Evolutionary conservation across 371 early-diverging fungal species (phyloP), one percentile per base, ranked within the genome.

Genomic region (Rhizomucor miehei): DNA sequence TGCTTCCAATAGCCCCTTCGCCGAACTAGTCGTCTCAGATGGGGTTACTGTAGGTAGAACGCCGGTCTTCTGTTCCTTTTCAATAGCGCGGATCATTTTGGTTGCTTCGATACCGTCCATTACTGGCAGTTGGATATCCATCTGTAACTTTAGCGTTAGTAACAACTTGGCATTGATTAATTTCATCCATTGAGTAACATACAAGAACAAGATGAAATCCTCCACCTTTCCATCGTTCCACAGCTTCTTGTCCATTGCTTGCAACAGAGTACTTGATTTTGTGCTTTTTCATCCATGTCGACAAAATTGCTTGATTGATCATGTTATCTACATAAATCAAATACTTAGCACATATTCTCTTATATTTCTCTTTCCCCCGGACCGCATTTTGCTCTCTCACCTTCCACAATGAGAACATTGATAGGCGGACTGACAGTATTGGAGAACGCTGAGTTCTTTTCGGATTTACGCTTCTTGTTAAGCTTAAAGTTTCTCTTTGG

Each of bases 61-160:
- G 3, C 85, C 85, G 52, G 84, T 85, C 65, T 80, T 80, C 54
- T 81, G 71, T 29, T 73, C 69, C 52, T 77, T 79, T 64, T 90
- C 93, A 51, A 88, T 51, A 0, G 66, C 65, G 29, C 91, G 82
- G 46, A 90, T 92, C 65, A 71, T 77, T 16, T 85, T 80, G 1
- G 93, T 90, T 2, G 89, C 89, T 52, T 85, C 80, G 20, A 92
- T 86, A 51, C 93, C 93, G 58, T 88, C 84, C 88, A 91, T 86
- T 1, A 87, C 83, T 6, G 91, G 91, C 57, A 92, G 75, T 65
- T 89, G 86, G 59, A 92, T 85, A 67, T 92, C 93, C 89, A 91
- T 89, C 80, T 86, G 66, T 11, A 48, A 23, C 9, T 20, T 24
- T 14, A 43, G 17, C 1, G 16, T 48, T 3, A 56, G 21, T 34